Conservation (phyloP, 306 rosid species). For the Vigna unguiculata region DNA sequence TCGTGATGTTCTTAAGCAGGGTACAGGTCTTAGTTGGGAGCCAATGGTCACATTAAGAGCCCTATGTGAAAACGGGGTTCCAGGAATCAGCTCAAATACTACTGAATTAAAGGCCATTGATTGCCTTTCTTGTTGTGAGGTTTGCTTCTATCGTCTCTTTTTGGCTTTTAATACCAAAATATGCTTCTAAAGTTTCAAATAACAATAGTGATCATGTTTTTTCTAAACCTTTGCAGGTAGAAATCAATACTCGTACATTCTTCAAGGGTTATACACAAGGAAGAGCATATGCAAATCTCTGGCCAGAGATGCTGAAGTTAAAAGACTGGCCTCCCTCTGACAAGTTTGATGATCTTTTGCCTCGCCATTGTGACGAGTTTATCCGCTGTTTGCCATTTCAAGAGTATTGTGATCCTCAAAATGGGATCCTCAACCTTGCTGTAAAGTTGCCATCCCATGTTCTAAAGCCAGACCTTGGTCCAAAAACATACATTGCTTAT, state of each 20-base stretch:
- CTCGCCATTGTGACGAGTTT: slow-evolving; percentile 86
- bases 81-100: slow-evolving; percentile 48
- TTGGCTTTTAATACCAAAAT: neutral
- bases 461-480: slow-evolving; percentile 85
- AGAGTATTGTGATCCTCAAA: slow-evolving; percentile 75
- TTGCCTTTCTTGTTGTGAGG: slow-evolving; percentile 84
- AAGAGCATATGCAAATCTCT: slow-evolving; percentile 58
- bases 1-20: slow-evolving; percentile 62
- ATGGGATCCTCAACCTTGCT: slow-evolving; percentile 80
- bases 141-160: slow-evolving; percentile 38
- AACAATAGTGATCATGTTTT: neutral
- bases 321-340: slow-evolving; percentile 96
- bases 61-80: slow-evolving; percentile 52
- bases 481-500: slow-evolving; percentile 83
- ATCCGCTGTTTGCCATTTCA: slow-evolving; percentile 73
- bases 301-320: slow-evolving; percentile 90
- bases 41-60: slow-evolving; percentile 83
- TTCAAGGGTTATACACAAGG: slow-evolving; percentile 72
- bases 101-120: slow-evolving; percentile 72
- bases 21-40: slow-evolving; percentile 83
- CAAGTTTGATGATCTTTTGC: slow-evolving; percentile 74
- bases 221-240: slow-evolving; percentile 57
- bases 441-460: slow-evolving; percentile 70
- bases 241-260: slow-evolving; percentile 63
- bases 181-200: neutral